phyloP scores from a whole-genome alignment of 1,284 basidiomycete species.

The Ustilago bromivora region DNA sequence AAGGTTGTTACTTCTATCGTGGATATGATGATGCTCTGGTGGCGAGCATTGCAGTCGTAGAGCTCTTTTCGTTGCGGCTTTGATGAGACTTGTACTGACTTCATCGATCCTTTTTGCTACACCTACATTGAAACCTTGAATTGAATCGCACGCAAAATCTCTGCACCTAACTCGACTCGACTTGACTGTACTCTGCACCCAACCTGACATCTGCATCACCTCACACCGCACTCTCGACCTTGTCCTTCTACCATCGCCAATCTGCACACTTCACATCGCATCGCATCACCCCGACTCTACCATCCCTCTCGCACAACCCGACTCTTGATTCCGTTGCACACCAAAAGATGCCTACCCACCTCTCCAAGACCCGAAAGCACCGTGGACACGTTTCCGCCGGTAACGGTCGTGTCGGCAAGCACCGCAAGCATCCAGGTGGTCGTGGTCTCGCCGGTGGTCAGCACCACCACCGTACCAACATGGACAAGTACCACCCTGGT shows the following conservation, averaged over 20 bases:
- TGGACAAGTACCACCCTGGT: slow-evolving; percentile 70
- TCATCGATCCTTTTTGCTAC: slow-evolving; percentile 1
- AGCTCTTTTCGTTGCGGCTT: not conserved
- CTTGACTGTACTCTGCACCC: not conserved
- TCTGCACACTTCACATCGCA: not conserved
- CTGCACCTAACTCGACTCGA: not conserved
- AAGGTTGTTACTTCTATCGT: not conserved
- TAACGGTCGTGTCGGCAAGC: slow-evolving; percentile 99
- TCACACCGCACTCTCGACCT: slow-evolving; percentile 4
- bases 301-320: not conserved
- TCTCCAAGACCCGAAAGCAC: slow-evolving; percentile 97
- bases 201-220: not conserved
- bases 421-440: slow-evolving; percentile 99
- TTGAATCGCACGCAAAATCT: slow-evolving; percentile 3
- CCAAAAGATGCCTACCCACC: slow-evolving; percentile 85
- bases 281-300: not conserved
- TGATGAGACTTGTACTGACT: slow-evolving; percentile 24
- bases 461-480: slow-evolving; percentile 90
- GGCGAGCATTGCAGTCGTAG: slow-evolving; percentile 7
- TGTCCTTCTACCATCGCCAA: not conserved
- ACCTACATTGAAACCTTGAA: not conserved
- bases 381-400: slow-evolving; percentile 83
- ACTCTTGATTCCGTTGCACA: slow-evolving; percentile 1
- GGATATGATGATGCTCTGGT: not conserved
- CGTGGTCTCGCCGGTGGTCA: slow-evolving; percentile 99